Base-by-base conservation (phyloP, 352 stramenopile species). In the Blastocystis sp. region DNA sequence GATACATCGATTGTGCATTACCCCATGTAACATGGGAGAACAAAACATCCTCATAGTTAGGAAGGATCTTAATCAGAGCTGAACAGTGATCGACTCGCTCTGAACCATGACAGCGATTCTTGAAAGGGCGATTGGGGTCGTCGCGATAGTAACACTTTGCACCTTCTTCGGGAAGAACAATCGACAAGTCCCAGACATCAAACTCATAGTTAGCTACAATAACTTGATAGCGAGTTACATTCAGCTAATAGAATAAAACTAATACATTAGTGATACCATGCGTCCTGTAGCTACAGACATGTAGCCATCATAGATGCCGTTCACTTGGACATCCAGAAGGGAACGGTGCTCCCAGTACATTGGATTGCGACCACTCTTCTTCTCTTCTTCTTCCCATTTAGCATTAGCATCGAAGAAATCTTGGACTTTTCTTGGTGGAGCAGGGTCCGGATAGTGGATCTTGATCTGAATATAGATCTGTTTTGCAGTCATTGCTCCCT, bases 1-100 rank as follows among this genome's bases (percentile, higher is more conserved):
- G 91, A 62, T 94, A 93, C 92, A 94, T 94, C 1, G 91, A 92
- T 42, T 90, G 90, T 70, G 93, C 94, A 19, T 81, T 90, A 57
- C 93, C 91, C 92, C 92, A 94, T 6, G 92, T 94, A 17, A 91
- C 90, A 58, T 94, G 92, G 4, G 92, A 92, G 91, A 92, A 93
- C 1, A 94, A 64, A 30, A 94, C 48, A 64, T 94, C 92, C 3
- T 87, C 76, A 68, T 92, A 92, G 90, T 91, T 89, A 1, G 92
- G 91, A 0, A 94, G 87, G 40, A 94, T 91, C 17, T 92, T 91
- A 33, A 94, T 92, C 30, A 94, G 77, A 42, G 91, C 92, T 17
- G 92, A 94, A 81, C 92, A 94, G 51, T 89, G 78, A 40, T 89
- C 78, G 37, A 89, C 66, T 30, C 73, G 73, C 51, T 84, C 73